A percentile compares a stretch with the other conserved stretches of the same genome.
These are phyloP conservation scores for Priceomyces melissophilus DNA, from an alignment of 805 yeast species.

Conservation along the genomic window DNA sequence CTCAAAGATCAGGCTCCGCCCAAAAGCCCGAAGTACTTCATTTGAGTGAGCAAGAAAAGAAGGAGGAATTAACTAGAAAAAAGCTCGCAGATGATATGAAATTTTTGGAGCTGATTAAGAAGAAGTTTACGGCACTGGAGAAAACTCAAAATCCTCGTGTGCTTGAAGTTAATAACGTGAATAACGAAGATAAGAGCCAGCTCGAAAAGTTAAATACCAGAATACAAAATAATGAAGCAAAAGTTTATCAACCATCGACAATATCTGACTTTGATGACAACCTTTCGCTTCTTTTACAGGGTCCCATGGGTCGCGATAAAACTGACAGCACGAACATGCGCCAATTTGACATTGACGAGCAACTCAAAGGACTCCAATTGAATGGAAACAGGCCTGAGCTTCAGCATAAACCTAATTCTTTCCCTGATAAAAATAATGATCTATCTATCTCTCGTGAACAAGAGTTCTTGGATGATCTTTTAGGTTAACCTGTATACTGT, in stretches of 20 bases:
- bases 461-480: conserved; percentile 13
- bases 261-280: conserved; percentile 4
- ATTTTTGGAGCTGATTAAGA: conserved; percentile 27
- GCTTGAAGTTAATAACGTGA: conserved; percentile 34
- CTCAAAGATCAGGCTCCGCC: not conserved
- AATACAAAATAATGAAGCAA: conserved; percentile 8
- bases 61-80: conserved; percentile 21
- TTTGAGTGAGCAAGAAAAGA: conserved; percentile 25
- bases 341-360: not conserved
- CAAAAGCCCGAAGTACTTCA: conserved; percentile 1
- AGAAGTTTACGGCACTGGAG: conserved; percentile 19
- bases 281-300: conserved; percentile 5
- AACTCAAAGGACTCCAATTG: not conserved
- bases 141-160: conserved; percentile 13
- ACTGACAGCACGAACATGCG: not conserved
- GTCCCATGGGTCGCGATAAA: not conserved
- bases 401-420: not conserved
- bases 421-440: not conserved
- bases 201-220: conserved; percentile 21
- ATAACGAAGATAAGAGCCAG: conserved; percentile 20
- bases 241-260: not conserved
- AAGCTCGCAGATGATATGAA: conserved; percentile 22
- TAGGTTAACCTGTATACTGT: conserved; percentile 7
- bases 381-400: not conserved
- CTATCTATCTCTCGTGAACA: conserved; percentile 8